Percentiles rank a stretch among this genome's conserved stretches.
These are phyloP conservation scores for Syncephalastrum monosporum DNA, from an alignment of 371 early-diverging fungal species.

Conservation along the genomic window DNA sequence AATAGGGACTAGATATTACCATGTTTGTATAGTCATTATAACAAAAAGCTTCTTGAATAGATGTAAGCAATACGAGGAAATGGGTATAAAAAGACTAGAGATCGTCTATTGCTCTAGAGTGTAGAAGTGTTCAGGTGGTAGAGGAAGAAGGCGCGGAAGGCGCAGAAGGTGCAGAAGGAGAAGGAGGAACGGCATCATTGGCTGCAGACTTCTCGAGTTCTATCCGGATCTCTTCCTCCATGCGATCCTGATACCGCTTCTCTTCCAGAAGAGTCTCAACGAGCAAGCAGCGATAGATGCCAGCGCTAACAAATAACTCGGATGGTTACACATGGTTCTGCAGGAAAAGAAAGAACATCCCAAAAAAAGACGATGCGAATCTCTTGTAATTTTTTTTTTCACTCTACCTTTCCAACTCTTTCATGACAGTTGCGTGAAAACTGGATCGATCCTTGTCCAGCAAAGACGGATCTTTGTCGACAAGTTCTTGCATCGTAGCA, in stretches of 20 bases:
- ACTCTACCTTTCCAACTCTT: conserved; percentile 35
- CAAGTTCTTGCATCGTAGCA: conserved; percentile 33
- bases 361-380: neutral
- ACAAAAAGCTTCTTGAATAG: too few relatives aligned
- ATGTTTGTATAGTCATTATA: too few relatives aligned
- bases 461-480: conserved; percentile 26
- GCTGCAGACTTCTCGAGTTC: too few relatives aligned
- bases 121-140: too few relatives aligned
- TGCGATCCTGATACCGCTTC: conserved; percentile 26
- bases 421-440: conserved; percentile 25
- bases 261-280: conserved; percentile 23
- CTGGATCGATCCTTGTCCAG: conserved; percentile 29
- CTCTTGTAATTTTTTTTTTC: neutral
- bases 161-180: too few relatives aligned
- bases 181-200: too few relatives aligned
- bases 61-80: too few relatives aligned
- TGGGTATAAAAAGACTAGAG: too few relatives aligned
- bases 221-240: conserved; percentile 23
- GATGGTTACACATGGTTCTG: neutral
- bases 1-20: too few relatives aligned
- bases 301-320: conserved; percentile 14
- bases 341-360: neutral
- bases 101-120: too few relatives aligned
- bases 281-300: conserved; percentile 23
- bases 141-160: too few relatives aligned